Evolutionary conservation across 305 asterid genomes (phyloP).

Genomic region (Salvia sclarea): DNA sequence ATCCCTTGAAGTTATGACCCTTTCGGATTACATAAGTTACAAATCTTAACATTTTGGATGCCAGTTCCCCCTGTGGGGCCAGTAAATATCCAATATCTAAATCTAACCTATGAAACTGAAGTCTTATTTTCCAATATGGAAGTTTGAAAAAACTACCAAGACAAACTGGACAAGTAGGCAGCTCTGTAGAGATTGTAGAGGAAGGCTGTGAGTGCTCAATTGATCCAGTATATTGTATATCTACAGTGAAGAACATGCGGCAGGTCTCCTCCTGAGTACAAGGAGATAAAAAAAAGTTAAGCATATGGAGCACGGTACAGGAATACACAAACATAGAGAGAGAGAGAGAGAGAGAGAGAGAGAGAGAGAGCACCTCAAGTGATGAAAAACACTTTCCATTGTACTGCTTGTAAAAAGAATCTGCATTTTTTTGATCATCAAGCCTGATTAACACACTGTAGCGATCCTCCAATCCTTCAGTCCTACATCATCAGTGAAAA

Average conservation of each 20-base stretch:
- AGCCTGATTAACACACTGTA: constrained; percentile 80
- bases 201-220: constrained; percentile 78
- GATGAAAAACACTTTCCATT: constrained; percentile 73
- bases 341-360: background rate
- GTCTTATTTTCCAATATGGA: background rate
- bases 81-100: constrained; percentile 19
- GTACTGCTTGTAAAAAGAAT: constrained; percentile 75
- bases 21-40: background rate
- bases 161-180: constrained; percentile 91
- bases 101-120: constrained; percentile 9
- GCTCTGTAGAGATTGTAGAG: constrained; percentile 69
- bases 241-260: constrained; percentile 64
- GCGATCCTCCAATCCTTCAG: constrained; percentile 75
- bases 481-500: constrained; percentile 50
- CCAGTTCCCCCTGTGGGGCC: background rate
- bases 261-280: constrained; percentile 70
- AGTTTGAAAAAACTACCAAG: constrained; percentile 57
- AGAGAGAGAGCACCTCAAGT: constrained; percentile 59
- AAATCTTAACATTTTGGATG: background rate
- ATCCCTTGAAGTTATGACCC: constrained; percentile 18
- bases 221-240: constrained; percentile 85
- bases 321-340: background rate
- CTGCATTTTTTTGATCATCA: constrained; percentile 73
- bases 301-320: constrained; percentile 24
- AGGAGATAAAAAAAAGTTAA: constrained; percentile 30